Evolutionary conservation across 2,329 filamentous ascomycete species (phyloP), one percentile per base, ranked within the genome.

Genomic region (Cercospora canescens): DNA sequence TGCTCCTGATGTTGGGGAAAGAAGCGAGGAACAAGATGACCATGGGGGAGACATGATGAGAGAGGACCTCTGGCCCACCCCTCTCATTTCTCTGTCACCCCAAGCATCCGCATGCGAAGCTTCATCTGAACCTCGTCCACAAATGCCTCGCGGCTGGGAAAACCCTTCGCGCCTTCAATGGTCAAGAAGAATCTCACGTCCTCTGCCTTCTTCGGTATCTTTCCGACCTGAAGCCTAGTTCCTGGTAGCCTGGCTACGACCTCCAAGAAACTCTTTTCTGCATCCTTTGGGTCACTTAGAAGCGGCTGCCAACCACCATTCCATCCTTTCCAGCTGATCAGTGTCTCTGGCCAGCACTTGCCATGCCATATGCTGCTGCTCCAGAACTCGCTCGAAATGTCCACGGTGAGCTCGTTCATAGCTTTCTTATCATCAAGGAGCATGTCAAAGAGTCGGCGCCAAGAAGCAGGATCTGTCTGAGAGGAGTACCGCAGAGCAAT

Each of bases 151-250:
- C 63, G 63, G 16, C 60, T 61, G 18, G 57, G 57, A 26, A 48
- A 39, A 1, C 63, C 63, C 5, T 56, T 11, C 14, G 63, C 58
- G 3, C 41, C 55, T 39, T 54, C 21, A 26, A 66, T 66, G 14
- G 26, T 21, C 32, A 66, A 30, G 35, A 66, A 66, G 50, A 66
- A 63, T 14, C 35, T 60, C 55, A 66, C 60, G 35, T 66, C 60
- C 30, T 60, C 64, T 9, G 60, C 64, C 24, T 50, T 63, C 39
- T 35, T 56, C 6, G 63, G 63, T 14, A 37, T 58, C 26, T 60
- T 45, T 6, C 48, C 28, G 21, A 18, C 35, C 8, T 55, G 50
- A 6, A 66, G 48, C 26, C 64, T 35, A 18, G 30, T 14, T n/a
- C 64, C 64, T 7, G 64, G 64, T 6, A 63, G 24, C 18, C 45